Conservation (phyloP, 2,329 filamentous ascomycete genomes). For the Aspergillus nomiae region DNA sequence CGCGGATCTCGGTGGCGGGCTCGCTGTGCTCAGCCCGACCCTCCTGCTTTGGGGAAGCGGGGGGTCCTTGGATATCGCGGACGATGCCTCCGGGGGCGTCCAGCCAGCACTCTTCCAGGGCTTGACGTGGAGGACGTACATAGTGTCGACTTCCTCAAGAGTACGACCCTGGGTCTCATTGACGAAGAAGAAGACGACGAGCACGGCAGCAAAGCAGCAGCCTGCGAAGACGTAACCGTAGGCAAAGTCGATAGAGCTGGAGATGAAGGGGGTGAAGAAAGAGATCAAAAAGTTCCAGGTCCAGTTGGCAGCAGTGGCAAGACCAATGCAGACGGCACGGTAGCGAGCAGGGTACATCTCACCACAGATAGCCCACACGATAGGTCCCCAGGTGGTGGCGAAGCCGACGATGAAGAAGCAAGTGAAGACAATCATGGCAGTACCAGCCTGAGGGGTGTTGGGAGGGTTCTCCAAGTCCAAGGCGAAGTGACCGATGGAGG, state of each 20-base stretch:
- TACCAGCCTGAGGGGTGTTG: conserved; percentile 55
- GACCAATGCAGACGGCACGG: conserved; percentile 74
- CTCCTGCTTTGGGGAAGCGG: conserved; percentile 12
- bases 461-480: conserved; percentile 43
- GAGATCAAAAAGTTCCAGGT: conserved; percentile 72
- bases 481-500: conserved; percentile 56
- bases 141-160: conserved; percentile 78
- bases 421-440: conserved; percentile 71
- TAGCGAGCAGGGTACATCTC: conserved; percentile 50
- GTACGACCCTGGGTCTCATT: conserved; percentile 72
- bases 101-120: conserved; percentile 64
- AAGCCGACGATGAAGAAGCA: conserved; percentile 76
- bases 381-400: conserved; percentile 70
- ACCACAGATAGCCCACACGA: conserved; percentile 48
- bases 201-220: conserved; percentile 66
- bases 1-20: conserved; percentile 20
- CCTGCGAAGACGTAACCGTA: conserved; percentile 79
- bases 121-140: conserved; percentile 68
- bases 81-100: conserved; percentile 37
- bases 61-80: conserved; percentile 27
- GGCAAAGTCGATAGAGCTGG: conserved; percentile 68
- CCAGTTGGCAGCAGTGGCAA: conserved; percentile 80
- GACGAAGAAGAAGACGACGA: conserved; percentile 76
- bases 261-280: conserved; percentile 83
- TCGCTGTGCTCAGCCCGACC: conserved; percentile 22